phyloP scores from a whole-genome alignment of 2,329 filamentous ascomycete genomes.

The Calcarisporium arbuscula region DNA sequence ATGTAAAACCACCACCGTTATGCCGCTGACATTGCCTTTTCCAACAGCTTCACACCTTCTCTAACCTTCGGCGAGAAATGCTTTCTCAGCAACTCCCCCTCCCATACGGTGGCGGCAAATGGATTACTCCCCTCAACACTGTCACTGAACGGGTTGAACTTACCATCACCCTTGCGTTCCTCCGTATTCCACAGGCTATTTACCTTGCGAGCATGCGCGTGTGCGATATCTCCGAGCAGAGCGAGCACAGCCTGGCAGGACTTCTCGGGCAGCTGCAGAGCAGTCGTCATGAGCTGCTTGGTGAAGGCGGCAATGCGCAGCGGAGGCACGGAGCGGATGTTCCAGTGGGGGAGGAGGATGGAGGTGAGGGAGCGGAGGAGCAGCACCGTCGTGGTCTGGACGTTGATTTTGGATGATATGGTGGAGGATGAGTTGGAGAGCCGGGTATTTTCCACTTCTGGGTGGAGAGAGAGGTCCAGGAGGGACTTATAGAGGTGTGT shows the following conservation, averaged over 20 bases:
- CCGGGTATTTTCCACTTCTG: conserved; percentile 74
- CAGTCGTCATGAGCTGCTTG: conserved; percentile 78
- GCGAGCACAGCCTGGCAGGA: conserved; percentile 74
- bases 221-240: conserved; percentile 70
- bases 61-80: conserved; percentile 86
- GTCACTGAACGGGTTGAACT: conserved; percentile 66
- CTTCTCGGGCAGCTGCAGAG: conserved; percentile 86
- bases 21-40: conserved; percentile 61
- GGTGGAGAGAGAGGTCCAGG: conserved; percentile 68
- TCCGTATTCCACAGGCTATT: conserved; percentile 89
- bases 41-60: conserved; percentile 63
- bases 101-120: conserved; percentile 86
- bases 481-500: conserved; percentile 87
- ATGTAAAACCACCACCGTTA: no score
- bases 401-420: conserved; percentile 67
- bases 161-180: conserved; percentile 84
- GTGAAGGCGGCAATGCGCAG: conserved; percentile 84
- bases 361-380: conserved; percentile 80
- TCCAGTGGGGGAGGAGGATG: conserved; percentile 69
- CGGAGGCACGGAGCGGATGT: conserved; percentile 70
- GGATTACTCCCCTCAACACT: conserved; percentile 85
- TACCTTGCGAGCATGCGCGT: conserved; percentile 76
- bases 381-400: conserved; percentile 89
- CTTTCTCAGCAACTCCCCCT: conserved; percentile 75
- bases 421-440: conserved; percentile 32